Conservation (phyloP, 495 filamentous ascomycete genomes). For the Neurospora sp. region DNA sequence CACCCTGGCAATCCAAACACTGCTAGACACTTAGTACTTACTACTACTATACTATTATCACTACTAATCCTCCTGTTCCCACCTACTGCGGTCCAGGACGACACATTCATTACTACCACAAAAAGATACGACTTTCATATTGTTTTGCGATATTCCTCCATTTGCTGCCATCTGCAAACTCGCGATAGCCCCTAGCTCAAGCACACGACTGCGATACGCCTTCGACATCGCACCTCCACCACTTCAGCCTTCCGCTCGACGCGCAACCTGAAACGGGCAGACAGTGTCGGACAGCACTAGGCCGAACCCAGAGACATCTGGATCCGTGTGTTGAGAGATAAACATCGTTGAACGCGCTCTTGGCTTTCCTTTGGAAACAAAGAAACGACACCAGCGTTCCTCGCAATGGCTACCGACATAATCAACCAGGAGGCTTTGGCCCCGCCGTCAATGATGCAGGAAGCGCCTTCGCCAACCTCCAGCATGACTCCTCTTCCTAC, state of each 20-base stretch:
- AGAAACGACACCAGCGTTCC: neutral
- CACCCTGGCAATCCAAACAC: neutral
- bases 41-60: neutral
- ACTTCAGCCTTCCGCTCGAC: neutral
- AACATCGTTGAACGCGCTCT: neutral
- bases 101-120: slow-evolving; percentile 17
- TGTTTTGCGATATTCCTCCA: slow-evolving; percentile 4
- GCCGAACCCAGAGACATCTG: neutral
- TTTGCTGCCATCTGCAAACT: neutral
- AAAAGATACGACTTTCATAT: slow-evolving; percentile 15
- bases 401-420: slow-evolving; percentile 24
- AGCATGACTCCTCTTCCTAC: slow-evolving; percentile 15
- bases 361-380: neutral
- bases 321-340: neutral
- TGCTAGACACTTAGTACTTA: slow-evolving; percentile 1
- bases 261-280: neutral
- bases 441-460: slow-evolving; percentile 3
- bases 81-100: slow-evolving; percentile 18
- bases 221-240: neutral
- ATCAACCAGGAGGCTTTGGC: slow-evolving; percentile 20
- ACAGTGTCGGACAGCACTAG: neutral
- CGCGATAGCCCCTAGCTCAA: neutral
- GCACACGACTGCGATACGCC: neutral
- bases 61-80: slow-evolving; percentile 18
- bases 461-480: slow-evolving; percentile 15